These are phyloP conservation scores for Elsinoe ampelina DNA, from an alignment of 2,329 filamentous ascomycete genomes.

Conservation along the genomic window DNA sequence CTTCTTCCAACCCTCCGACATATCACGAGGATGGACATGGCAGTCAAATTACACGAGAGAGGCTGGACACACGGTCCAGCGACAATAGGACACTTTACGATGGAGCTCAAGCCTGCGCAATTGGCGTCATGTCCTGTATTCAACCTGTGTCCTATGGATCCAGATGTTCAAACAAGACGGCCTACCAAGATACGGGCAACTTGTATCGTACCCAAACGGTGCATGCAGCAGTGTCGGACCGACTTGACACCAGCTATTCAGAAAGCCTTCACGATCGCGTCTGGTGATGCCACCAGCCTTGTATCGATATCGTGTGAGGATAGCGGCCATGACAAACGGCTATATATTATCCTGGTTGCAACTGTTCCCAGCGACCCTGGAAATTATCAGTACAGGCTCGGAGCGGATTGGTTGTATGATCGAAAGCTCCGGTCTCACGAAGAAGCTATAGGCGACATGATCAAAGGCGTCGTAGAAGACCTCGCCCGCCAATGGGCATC, in stretches of 20 bases:
- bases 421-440: conserved; percentile 23
- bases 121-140: neutral
- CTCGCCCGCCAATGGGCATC: conserved; percentile 39
- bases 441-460: conserved; percentile 25
- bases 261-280: neutral
- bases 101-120: conserved; percentile 38
- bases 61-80: conserved; percentile 45
- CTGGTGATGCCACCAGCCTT: neutral
- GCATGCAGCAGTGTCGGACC: conserved; percentile 11
- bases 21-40: conserved; percentile 43
- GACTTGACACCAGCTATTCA: neutral
- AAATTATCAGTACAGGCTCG: conserved; percentile 33
- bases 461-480: conserved; percentile 35
- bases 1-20: conserved; percentile 44
- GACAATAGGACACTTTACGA: conserved; percentile 41
- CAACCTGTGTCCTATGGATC: neutral
- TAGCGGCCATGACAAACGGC: conserved; percentile 22
- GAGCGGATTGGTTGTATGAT: conserved; percentile 43
- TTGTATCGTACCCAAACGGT: neutral
- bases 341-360: conserved; percentile 49
- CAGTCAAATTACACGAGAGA: conserved; percentile 35
- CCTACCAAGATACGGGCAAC: neutral
- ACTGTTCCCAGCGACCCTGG: conserved; percentile 28
- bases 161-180: neutral
- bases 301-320: conserved; percentile 17